These are phyloP conservation scores for Anacardium occidentale DNA, from an alignment of 345 rosid species.

Conservation along the genomic window DNA sequence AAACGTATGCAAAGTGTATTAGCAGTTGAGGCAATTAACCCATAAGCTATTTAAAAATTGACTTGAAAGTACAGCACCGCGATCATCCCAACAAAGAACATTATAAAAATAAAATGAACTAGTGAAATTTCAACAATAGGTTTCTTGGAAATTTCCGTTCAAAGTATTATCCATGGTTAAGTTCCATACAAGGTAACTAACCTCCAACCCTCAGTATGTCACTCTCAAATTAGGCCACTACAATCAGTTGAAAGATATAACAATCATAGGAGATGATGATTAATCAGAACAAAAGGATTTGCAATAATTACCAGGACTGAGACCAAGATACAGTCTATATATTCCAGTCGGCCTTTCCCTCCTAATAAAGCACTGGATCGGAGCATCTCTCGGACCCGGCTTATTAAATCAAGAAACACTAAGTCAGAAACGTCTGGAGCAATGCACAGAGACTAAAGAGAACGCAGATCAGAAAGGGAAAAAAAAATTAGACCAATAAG, in stretches of 20 bases:
- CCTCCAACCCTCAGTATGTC: not conserved
- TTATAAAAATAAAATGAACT: not conserved
- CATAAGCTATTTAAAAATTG: not conserved
- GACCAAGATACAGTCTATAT: conserved; percentile 67
- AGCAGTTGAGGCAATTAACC: conserved; percentile 1
- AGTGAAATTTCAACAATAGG: not conserved
- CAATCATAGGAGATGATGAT: not conserved
- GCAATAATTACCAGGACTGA: conserved; percentile 70
- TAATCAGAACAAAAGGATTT: not conserved
- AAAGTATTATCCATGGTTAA: not conserved
- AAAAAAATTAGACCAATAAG: not conserved
- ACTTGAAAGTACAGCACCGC: not conserved
- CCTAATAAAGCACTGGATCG: conserved; percentile 82
- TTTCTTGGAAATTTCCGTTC: not conserved
- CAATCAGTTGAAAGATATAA: not conserved
- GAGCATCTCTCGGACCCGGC: conserved; percentile 89
- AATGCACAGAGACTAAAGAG: not conserved
- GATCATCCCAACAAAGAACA: not conserved
- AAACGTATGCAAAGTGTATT: not conserved
- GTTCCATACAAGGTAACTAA: not conserved
- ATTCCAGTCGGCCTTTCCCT: conserved; percentile 73
- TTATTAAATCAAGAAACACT: conserved; percentile 27
- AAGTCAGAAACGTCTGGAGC: not conserved
- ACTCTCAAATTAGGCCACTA: conserved; percentile 3
- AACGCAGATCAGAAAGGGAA: not conserved